A percentile compares a stretch with the other conserved stretches of the same genome.
Conservation (phyloP, 1,284 basidiomycete species). For the Moesziomyces sp. region DNA sequence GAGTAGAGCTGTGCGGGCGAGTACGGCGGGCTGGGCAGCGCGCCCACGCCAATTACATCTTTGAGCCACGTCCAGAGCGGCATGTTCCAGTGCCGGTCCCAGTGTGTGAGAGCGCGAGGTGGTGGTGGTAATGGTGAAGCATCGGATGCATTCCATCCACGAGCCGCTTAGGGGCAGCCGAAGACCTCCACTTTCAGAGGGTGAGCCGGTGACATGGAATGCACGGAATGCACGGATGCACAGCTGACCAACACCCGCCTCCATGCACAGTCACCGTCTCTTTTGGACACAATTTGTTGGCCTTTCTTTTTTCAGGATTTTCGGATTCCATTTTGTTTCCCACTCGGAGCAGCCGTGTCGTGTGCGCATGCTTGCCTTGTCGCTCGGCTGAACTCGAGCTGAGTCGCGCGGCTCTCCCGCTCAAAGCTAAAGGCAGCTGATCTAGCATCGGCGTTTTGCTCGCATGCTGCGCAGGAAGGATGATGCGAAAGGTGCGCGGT, state of each 20-base stretch:
- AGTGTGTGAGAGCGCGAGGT: not conserved
- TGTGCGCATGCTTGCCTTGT: not conserved
- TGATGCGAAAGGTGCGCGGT: too few relatives aligned
- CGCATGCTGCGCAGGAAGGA: too few relatives aligned
- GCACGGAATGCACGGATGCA: not conserved
- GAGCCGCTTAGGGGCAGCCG: not conserved
- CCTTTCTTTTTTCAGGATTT: not conserved
- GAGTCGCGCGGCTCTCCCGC: not conserved
- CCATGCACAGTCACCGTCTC: too few relatives aligned
- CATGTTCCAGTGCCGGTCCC: constrained; percentile 1
- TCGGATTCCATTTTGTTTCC: too few relatives aligned
- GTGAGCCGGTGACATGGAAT: not conserved
- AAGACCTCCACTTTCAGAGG: not conserved
- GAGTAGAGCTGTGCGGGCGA: constrained; percentile 52
- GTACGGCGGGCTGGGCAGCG: constrained; percentile 40
- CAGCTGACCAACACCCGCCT: constrained; percentile 8
- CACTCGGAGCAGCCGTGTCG: too few relatives aligned
- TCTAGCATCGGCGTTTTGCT: too few relatives aligned
- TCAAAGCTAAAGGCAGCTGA: not conserved
- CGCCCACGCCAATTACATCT: constrained; percentile 35
- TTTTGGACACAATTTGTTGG: not conserved
- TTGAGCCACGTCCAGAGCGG: constrained; percentile 38
- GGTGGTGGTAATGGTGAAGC: not conserved
- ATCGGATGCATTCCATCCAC: constrained; percentile 1
- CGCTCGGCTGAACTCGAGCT: not conserved